Evolutionary conservation across 2,329 filamentous ascomycete species (phyloP).

Genomic region (Fusarium marasasianum): DNA sequence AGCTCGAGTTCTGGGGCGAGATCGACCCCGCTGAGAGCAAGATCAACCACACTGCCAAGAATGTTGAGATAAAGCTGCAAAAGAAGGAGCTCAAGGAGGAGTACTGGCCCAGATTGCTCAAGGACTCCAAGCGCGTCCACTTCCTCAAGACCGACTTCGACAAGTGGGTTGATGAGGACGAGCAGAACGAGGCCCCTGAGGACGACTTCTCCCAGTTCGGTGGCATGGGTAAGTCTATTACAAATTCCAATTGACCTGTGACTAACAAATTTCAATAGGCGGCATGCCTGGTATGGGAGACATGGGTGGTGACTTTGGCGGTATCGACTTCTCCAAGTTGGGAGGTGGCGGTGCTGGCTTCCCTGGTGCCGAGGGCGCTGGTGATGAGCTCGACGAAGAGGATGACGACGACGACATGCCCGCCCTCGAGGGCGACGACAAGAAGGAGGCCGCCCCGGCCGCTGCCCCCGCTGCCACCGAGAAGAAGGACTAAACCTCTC

Average conservation of each 20-base stretch:
- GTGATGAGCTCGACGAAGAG: conserved; percentile 62
- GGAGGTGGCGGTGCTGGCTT: conserved; percentile 67
- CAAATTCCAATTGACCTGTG: not conserved
- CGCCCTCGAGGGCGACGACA: conserved; percentile 73
- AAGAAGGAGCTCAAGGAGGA: conserved; percentile 97
- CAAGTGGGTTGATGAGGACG: conserved; percentile 99
- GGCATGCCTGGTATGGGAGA: conserved; percentile 61
- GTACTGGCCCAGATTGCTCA: conserved; percentile 95
- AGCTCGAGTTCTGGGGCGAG: conserved; percentile 88
- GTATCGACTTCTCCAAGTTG: conserved; percentile 95
- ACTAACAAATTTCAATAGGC: conserved; percentile 47
- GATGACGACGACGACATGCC: conserved; percentile 87
- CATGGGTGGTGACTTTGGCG: conserved; percentile 75
- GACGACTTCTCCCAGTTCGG: conserved; percentile 79
- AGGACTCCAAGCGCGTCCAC: conserved; percentile 88
- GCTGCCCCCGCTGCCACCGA: conserved; percentile 46
- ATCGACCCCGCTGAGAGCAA: conserved; percentile 88
- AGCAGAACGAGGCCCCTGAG: conserved; percentile 89
- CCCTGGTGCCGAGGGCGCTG: conserved; percentile 60
- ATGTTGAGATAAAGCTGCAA: conserved; percentile 88
- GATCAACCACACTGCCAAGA: conserved; percentile 87
- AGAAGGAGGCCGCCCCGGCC: conserved; percentile 50
- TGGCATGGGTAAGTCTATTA: conserved; percentile 67
- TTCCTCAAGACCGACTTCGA: conserved; percentile 99
- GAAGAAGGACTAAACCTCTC: conserved; percentile 49